Evolutionary conservation across 495 filamentous ascomycete species (phyloP).

Genomic region (Tuber calosporum): DNA sequence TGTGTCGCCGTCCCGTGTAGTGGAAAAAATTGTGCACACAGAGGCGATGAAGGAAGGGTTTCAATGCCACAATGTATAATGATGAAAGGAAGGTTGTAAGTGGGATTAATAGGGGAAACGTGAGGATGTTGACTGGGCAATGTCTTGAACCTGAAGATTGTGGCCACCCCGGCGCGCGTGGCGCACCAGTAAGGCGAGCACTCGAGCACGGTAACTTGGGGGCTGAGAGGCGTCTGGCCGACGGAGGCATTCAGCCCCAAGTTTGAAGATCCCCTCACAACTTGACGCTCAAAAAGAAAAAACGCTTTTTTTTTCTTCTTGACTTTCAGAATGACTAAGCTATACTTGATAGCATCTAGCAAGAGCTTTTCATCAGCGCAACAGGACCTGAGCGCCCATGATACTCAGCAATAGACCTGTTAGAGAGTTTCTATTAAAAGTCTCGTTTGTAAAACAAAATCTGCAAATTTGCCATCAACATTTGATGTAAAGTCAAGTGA

Average conservation of each 20-base stretch:
- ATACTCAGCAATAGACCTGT: background rate
- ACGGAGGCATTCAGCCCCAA: background rate
- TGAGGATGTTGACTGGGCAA: background rate
- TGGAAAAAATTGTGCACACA: background rate
- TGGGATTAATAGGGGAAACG: background rate
- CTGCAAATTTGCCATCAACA: background rate
- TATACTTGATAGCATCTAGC: background rate
- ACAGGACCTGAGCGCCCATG: background rate
- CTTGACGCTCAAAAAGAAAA: too few species aligned
- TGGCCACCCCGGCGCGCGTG: background rate
- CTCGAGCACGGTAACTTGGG: too few species aligned
- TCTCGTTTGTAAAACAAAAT: background rate
- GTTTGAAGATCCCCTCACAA: too few species aligned
- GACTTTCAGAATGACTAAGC: background rate
- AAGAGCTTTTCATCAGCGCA: background rate
- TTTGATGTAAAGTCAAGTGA: background rate
- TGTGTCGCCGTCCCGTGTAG: background rate
- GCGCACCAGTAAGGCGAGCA: background rate
- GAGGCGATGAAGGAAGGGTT: background rate
- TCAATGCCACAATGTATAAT: background rate
- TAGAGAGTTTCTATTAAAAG: background rate
- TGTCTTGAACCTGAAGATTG: background rate
- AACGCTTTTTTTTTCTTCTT: too few species aligned
- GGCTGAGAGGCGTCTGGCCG: background rate
- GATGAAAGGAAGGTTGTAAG: background rate